phyloP scores from a whole-genome alignment of 805 yeast species.

The Lipomyces lipofer region DNA sequence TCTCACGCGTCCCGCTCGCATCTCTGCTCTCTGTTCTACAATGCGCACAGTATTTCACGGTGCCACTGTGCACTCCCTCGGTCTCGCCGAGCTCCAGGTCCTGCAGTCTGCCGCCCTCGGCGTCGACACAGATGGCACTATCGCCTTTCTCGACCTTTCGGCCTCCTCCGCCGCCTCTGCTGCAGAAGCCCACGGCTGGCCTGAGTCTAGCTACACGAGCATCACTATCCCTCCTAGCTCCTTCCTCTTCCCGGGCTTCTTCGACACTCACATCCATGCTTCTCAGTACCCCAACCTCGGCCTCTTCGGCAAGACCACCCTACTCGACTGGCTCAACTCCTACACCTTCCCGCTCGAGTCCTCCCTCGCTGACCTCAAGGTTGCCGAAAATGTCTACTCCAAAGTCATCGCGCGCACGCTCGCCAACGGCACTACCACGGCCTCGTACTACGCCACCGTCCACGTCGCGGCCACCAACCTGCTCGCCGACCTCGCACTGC shows the following conservation, averaged over 20 bases:
- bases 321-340: slow-evolving; percentile 83
- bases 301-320: slow-evolving; percentile 78
- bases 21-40: no score
- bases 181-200: slow-evolving; percentile 32
- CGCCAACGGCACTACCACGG: slow-evolving; percentile 83
- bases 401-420: slow-evolving; percentile 71
- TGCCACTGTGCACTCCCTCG: slow-evolving; percentile 72
- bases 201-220: slow-evolving; percentile 13
- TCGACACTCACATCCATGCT: slow-evolving; percentile 83
- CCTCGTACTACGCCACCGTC: slow-evolving; percentile 87
- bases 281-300: slow-evolving; percentile 82
- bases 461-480: slow-evolving; percentile 73
- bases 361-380: slow-evolving; percentile 52
- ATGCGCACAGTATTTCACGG: slow-evolving; percentile 44
- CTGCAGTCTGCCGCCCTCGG: slow-evolving; percentile 60
- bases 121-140: slow-evolving; percentile 59
- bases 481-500: slow-evolving; percentile 69
- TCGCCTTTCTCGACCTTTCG: slow-evolving; percentile 42
- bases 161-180: slow-evolving; percentile 36
- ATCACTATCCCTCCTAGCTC: slow-evolving; percentile 4
- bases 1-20: no score
- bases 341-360: slow-evolving; percentile 91
- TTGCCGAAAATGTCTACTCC: slow-evolving; percentile 64
- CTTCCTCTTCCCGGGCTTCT: slow-evolving; percentile 80
- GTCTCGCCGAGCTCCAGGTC: slow-evolving; percentile 56